Evolutionary conservation across 2,329 filamentous ascomycete species (phyloP).

Genomic region (Boeremia exigua): DNA sequence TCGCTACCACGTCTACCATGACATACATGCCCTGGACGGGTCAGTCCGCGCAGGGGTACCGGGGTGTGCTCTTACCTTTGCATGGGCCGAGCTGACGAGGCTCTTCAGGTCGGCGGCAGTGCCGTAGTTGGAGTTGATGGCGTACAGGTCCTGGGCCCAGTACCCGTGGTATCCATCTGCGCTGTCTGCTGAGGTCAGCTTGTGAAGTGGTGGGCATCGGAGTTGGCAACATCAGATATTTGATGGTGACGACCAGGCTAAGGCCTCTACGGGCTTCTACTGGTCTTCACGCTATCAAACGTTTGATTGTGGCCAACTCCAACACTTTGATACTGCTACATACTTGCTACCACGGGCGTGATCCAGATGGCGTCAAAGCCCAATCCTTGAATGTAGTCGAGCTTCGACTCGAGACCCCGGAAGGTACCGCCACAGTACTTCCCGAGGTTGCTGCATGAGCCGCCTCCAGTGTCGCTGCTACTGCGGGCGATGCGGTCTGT

Average conservation of each 20-base stretch:
- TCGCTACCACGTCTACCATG: constrained; percentile 61
- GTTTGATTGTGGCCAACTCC: too few species aligned
- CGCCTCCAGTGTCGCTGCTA: constrained; percentile 41
- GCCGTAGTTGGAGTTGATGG: constrained; percentile 58
- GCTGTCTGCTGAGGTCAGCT: constrained; percentile 33
- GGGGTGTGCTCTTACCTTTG: constrained; percentile 48
- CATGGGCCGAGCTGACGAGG: constrained; percentile 54
- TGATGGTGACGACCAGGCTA: too few species aligned
- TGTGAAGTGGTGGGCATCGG: background rate
- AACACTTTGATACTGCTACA: background rate
- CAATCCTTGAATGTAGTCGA: constrained; percentile 59
- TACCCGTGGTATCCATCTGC: constrained; percentile 59
- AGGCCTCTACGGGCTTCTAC: too few species aligned
- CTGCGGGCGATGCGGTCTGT: constrained; percentile 47
- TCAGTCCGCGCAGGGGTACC: constrained; percentile 1
- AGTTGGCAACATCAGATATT: too few species aligned
- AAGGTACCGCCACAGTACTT: constrained; percentile 60
- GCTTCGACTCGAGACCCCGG: constrained; percentile 54
- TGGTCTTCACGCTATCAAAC: too few species aligned
- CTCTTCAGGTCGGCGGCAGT: constrained; percentile 55
- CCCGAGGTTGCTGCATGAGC: constrained; percentile 37
- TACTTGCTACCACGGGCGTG: constrained; percentile 46
- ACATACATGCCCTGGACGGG: constrained; percentile 50
- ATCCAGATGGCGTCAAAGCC: constrained; percentile 60
- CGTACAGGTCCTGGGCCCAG: constrained; percentile 57